A percentile compares a stretch with the other conserved stretches of the same genome.
phyloP scores from a whole-genome alignment of 768 basidiomycete genomes.

The Rhizopogon sp. region DNA sequence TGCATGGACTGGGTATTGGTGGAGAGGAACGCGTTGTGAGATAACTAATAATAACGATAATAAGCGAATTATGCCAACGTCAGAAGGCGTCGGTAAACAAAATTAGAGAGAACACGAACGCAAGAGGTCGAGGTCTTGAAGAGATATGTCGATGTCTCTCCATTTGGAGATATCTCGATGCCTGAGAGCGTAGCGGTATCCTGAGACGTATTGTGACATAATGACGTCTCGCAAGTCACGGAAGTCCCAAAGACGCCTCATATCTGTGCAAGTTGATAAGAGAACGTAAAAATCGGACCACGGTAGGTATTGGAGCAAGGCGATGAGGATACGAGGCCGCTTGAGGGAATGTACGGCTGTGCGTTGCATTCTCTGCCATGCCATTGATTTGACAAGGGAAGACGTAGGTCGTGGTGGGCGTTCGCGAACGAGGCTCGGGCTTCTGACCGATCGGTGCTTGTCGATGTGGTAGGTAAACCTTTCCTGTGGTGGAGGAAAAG shows the following conservation, averaged over 20 bases:
- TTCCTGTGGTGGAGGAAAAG: neutral
- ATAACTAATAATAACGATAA: conserved; percentile 38
- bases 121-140: conserved; percentile 60
- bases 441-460: neutral
- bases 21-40: conserved; percentile 60
- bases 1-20: conserved; percentile 68
- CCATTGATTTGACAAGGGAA: conserved; percentile 11
- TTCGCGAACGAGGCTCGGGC: neutral
- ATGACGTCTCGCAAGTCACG: conserved; percentile 33
- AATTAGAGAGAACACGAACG: conserved; percentile 40
- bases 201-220: conserved; percentile 51
- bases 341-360: conserved; percentile 21
- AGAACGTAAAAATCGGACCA: conserved; percentile 40
- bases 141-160: conserved; percentile 45
- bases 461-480: neutral
- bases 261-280: conserved; percentile 28
- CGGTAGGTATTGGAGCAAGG: conserved; percentile 23
- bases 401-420: neutral
- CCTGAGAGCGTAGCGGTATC: conserved; percentile 42
- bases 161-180: conserved; percentile 34
- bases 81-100: conserved; percentile 7
- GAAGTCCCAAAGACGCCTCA: conserved; percentile 28
- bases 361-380: conserved; percentile 25
- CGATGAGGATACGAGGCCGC: conserved; percentile 29
- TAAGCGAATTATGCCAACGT: conserved; percentile 2